Evolutionary conservation across 2,329 filamentous ascomycete species (phyloP).

Genomic region (Nectriaceae sp.): DNA sequence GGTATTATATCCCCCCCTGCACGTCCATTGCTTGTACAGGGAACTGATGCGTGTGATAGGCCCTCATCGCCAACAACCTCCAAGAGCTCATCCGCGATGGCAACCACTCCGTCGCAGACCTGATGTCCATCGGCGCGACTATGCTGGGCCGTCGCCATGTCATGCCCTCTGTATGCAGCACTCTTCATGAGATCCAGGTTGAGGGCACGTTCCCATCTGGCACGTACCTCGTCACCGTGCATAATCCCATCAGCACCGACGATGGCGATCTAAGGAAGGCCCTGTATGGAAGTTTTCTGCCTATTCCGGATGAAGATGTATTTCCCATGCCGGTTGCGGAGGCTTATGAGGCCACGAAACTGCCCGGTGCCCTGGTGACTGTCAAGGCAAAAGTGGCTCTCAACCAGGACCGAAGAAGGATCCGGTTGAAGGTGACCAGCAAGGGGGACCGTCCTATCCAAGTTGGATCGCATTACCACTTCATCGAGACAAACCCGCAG

Average conservation of each 20-base stretch:
- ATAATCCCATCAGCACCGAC: slow-evolving; percentile 83
- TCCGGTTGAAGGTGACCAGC: slow-evolving; percentile 77
- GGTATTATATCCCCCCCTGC: slow-evolving; percentile 45
- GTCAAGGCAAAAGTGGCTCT: slow-evolving; percentile 72
- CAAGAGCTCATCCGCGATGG: slow-evolving; percentile 99
- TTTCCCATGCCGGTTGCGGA: slow-evolving; percentile 67
- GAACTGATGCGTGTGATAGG: slow-evolving; percentile 43
- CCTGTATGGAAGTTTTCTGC: slow-evolving; percentile 88
- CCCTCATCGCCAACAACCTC: slow-evolving; percentile 82
- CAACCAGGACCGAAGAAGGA: slow-evolving; percentile 73
- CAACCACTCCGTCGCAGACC: slow-evolving; percentile 84
- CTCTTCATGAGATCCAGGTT: slow-evolving; percentile 83
- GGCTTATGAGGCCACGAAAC: slow-evolving; percentile 67
- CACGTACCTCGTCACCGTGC: slow-evolving; percentile 92
- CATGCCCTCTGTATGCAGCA: slow-evolving; percentile 75
- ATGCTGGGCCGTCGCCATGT: slow-evolving; percentile 95
- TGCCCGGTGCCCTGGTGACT: slow-evolving; percentile 81
- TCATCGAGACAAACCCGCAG: slow-evolving; percentile 90
- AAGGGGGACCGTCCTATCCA: slow-evolving; percentile 89
- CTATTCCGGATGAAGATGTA: slow-evolving; percentile 66
- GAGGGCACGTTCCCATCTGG: slow-evolving; percentile 91
- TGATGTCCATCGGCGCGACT: slow-evolving; percentile 87
- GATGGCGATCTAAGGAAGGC: slow-evolving; percentile 86
- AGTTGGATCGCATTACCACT: slow-evolving; percentile 94
- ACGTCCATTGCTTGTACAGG: background rate